Base-by-base conservation (phyloP, 228 moss, liverwort and hornwort species). In the Sphagnum fallax region DNA sequence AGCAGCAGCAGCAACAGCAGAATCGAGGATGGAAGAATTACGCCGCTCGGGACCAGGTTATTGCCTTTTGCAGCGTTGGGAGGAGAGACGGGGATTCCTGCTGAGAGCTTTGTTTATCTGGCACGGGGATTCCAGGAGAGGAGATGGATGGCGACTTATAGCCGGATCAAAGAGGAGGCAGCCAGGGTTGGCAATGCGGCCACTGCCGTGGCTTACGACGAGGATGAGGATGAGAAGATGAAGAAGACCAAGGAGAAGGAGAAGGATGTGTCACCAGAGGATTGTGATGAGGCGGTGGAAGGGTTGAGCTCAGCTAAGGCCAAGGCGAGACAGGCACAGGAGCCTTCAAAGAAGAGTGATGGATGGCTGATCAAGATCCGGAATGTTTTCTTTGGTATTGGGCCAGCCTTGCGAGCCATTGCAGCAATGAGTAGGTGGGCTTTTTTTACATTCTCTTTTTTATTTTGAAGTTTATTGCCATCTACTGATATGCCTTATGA, bases 261-360 rank as follows among this genome's bases (percentile, higher is more conserved):
- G 77, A 73, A 77, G 68, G 91, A 98, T 32, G 83, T 94, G 10
- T 94, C 94, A 50, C 90, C 98, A 10, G 90, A 90, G 81, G 98
- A 98, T 71, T 98, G 98, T 72, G 94, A 98, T 72, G 87, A 76
- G 72, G 98, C 98, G 12, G 98, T 98, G 0, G 94, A 87, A 70
- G 98, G 89, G 69, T 76, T 98, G 53, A 89, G 82, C 83, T 94
- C 93, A 75, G 93, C 81, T 55, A 92, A 79, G 71, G 84, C 85
- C 16, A 94, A 94, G 76, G 85, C 85, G 63, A 94, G 88, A 78
- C 89, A 94, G 75, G 83, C 89, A 52, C 88, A 90, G 72, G 97
- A 91, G 71, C 76, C 77, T 60, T 89, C 89, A 10, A 87, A 80
- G 67, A 92, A 90, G 67, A 77, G 63, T 59, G 87, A 83, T 52